Base-by-base conservation (phyloP, 108 stramenopile genomes). In the Nannochloropsis salina region DNA sequence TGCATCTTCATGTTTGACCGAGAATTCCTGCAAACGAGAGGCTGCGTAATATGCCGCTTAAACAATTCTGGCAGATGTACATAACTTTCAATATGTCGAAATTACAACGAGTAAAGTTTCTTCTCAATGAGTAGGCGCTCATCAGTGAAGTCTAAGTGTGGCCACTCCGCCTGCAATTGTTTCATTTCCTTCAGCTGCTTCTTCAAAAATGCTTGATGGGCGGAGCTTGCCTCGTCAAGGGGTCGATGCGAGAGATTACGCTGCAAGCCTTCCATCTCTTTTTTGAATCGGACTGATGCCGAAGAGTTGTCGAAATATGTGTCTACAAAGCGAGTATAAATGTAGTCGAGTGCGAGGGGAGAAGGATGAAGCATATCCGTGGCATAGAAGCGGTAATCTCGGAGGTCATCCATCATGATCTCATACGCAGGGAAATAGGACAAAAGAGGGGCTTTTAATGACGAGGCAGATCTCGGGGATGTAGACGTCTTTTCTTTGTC, bases 361-460 rank as follows among this genome's bases (percentile, higher is more conserved):
- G 45, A 81, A 0, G 87, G 87, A 84, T 88, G 87, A 45, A 88
- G 84, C 87, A 88, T 88, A 42, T 88, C 87, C 41, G 87, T 15
- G 80, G 84, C 87, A 42, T 45, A 88, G 84, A 88, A 88, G n/a
- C 87, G 87, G 9, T 88, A 88, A 41, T 88, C 87, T 18, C 86
- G 81, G 42, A 88, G 45, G 43, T 88, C 87, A 31, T 88, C 87
- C 8, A 44, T 88, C 41, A 88, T 61, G 42, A 88, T 84, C 84
- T 88, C 87, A 45, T 80, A 88, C 31, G 84, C 79, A 18, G 87
- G 87, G 22, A 88, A 88, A 44, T 88, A 88, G 42, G 51, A 51
- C 6, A 88, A 43, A 3, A 74, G 61, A 74, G 61, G n/a, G 61
- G 31, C 31, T 31, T 31, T 31, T 31, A 31, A 31, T 31, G 61